phyloP scores from a whole-genome alignment of 345 rosid genomes.

The Gossypium turneri region DNA sequence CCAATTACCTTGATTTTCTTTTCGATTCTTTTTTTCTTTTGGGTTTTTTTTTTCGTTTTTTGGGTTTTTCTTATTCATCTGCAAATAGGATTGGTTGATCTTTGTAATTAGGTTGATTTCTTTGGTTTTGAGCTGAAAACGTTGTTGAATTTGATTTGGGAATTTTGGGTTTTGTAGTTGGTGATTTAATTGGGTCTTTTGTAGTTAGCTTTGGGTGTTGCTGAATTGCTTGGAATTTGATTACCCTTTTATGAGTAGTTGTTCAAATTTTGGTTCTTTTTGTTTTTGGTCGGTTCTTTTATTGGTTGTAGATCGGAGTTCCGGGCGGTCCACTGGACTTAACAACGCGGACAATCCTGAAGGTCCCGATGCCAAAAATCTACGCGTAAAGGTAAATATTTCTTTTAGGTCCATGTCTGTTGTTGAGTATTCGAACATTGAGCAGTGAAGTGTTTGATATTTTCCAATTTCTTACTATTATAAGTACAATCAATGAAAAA shows the following conservation, averaged over 20 bases:
- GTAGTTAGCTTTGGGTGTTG: slow-evolving; percentile 7
- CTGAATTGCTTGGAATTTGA: slow-evolving; percentile 4
- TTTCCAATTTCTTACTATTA: not conserved
- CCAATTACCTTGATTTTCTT: not conserved
- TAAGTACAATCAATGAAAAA: not conserved
- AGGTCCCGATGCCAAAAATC: slow-evolving; percentile 57
- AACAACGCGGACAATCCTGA: slow-evolving; percentile 45
- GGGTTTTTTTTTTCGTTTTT: not conserved
- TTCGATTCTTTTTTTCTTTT: not conserved
- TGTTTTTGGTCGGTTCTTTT: slow-evolving; percentile 1
- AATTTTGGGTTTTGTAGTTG: not conserved
- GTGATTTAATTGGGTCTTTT: not conserved
- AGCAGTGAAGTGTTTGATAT: not conserved
- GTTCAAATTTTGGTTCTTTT: slow-evolving; percentile 14
- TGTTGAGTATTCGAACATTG: not conserved
- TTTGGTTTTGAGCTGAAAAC: slow-evolving; percentile 7
- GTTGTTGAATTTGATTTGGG: not conserved
- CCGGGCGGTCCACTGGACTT: slow-evolving; percentile 59
- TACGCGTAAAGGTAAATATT: slow-evolving; percentile 73
- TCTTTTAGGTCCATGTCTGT: not conserved
- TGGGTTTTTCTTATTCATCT: slow-evolving; percentile 8
- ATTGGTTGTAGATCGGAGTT: slow-evolving; percentile 50
- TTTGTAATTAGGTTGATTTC: slow-evolving; percentile 3
- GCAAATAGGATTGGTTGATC: not conserved
- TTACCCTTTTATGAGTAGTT: slow-evolving; percentile 18